Evolutionary conservation across 1,139 yeast genomes (phyloP).

Genomic region (Blastobotrys illinoisensis): DNA sequence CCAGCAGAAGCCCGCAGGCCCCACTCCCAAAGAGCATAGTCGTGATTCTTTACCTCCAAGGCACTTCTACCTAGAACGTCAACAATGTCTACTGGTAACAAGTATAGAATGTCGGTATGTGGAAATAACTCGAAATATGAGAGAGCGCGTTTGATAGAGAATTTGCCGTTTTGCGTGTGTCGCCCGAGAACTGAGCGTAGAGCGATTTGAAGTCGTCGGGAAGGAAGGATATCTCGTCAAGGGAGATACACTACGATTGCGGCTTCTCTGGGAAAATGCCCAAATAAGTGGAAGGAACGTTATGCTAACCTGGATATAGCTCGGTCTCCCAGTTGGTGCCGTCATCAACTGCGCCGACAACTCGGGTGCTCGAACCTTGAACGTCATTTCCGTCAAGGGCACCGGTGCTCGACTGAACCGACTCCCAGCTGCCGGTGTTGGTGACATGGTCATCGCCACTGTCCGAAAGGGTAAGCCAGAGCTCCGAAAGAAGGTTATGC

Average conservation of each 20-base stretch:
- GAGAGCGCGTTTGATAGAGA: neutral
- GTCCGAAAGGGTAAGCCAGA: conserved; percentile 99
- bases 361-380: conserved; percentile 99
- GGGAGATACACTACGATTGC: neutral
- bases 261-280: neutral
- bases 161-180: conserved; percentile 3
- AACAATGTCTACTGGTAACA: conserved; percentile 77
- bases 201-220: neutral
- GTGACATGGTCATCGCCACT: conserved; percentile 99
- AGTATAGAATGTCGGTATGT: conserved; percentile 98
- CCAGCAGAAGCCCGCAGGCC: neutral
- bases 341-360: conserved; percentile 99
- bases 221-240: neutral
- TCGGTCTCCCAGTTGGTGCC: conserved; percentile 99
- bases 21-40: neutral
- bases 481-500: conserved; percentile 99
- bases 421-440: conserved; percentile 99
- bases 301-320: conserved; percentile 39
- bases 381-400: conserved; percentile 98
- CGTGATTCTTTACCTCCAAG: neutral
- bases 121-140: neutral
- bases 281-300: neutral
- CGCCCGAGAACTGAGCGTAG: neutral
- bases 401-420: conserved; percentile 99
- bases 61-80: conserved; percentile 4